These are phyloP conservation scores for Cercophora samala DNA, from an alignment of 495 filamentous ascomycete species.

Conservation along the genomic window DNA sequence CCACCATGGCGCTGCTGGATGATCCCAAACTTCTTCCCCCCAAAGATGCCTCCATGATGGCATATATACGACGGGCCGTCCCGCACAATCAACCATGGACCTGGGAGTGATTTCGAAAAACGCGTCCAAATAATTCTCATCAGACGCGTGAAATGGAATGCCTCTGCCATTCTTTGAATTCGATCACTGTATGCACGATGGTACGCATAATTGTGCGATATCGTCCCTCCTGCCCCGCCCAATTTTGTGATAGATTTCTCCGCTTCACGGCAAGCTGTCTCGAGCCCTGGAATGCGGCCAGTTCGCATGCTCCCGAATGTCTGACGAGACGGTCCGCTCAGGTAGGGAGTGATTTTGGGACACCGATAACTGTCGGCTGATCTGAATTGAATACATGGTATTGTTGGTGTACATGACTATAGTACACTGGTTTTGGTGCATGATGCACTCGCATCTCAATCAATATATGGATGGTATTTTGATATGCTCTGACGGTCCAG, in stretches of 20 bases:
- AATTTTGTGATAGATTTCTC: not conserved
- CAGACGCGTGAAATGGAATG: constrained; percentile 15
- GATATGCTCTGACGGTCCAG: not conserved
- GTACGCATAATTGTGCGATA: constrained; percentile 5
- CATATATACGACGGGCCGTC: constrained; percentile 8
- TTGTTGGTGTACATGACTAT: not conserved
- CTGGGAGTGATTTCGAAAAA: not conserved
- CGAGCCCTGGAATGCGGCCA: constrained; percentile 12
- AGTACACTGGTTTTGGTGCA: constrained; percentile 7
- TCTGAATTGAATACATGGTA: too few relatives aligned
- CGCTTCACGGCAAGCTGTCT: not conserved
- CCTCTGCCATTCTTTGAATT: not conserved
- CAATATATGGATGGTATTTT: not conserved
- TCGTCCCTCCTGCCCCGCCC: not conserved
- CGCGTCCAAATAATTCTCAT: not conserved
- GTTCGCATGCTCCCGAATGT: not conserved
- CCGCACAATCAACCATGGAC: constrained; percentile 1
- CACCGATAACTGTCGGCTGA: not conserved
- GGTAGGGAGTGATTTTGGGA: not conserved
- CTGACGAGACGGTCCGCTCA: constrained; percentile 5
- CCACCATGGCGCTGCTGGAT: constrained; percentile 12
- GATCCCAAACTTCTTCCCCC: not conserved
- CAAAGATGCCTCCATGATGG: not conserved
- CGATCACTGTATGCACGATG: constrained; percentile 2
- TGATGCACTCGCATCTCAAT: not conserved